A percentile compares a stretch with the other conserved stretches of the same genome.
Conservation (phyloP, 2,329 filamentous ascomycete genomes). For the Aspergillus sp. region DNA sequence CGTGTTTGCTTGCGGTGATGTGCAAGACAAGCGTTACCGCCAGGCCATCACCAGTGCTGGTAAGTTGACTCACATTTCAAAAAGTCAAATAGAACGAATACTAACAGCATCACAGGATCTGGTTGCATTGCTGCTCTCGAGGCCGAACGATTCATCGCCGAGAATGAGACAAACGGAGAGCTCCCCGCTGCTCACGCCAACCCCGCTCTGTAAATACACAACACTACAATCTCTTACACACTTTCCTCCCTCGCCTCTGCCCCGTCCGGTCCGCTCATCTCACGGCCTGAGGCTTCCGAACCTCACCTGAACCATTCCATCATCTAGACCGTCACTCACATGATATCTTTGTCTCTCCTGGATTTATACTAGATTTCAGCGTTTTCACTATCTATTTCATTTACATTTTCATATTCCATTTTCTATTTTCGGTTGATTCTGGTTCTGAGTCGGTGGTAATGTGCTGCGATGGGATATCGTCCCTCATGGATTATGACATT, state of each 20-base stretch:
- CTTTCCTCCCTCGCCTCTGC: neutral
- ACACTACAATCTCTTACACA: neutral
- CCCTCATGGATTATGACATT: neutral
- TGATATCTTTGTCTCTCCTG: constrained; percentile 9
- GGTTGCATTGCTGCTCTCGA: constrained; percentile 95
- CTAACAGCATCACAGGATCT: constrained; percentile 58
- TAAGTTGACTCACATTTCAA: constrained; percentile 48
- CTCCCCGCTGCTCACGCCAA: constrained; percentile 49
- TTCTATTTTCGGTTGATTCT: constrained; percentile 6
- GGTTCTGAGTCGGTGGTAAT: neutral
- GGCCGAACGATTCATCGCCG: constrained; percentile 87
- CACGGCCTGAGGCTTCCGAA: neutral
- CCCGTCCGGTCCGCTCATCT: neutral
- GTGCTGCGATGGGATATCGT: neutral
- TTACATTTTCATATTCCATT: neutral
- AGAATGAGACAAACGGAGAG: constrained; percentile 61
- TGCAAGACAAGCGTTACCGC: constrained; percentile 97
- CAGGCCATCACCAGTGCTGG: constrained; percentile 97
- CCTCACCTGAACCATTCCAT: neutral
- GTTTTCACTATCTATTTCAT: constrained; percentile 10
- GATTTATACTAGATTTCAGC: constrained; percentile 21
- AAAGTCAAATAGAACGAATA: constrained; percentile 21
- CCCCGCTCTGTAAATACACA: constrained; percentile 56
- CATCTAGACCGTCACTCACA: neutral
- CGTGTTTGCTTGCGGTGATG: constrained; percentile 94